Percentiles rank a stretch among this genome's conserved stretches.
These are phyloP conservation scores for Lepraria neglecta DNA, from an alignment of 495 filamentous ascomycete genomes.

Conservation along the genomic window DNA sequence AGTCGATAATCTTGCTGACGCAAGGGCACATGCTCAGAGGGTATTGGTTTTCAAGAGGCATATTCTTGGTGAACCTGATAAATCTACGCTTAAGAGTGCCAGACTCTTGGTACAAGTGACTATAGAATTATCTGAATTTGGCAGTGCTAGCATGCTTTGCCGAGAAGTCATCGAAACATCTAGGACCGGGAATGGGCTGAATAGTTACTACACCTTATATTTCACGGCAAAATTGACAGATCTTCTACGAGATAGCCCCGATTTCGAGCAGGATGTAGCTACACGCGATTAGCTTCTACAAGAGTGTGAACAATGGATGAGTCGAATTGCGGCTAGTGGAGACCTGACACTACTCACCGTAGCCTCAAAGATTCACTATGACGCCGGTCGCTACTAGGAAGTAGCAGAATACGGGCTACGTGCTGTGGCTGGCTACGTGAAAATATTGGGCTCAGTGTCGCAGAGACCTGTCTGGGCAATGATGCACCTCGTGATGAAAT, in stretches of 20 bases:
- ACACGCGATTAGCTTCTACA: background rate
- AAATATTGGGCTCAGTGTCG: background rate
- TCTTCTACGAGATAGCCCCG: background rate
- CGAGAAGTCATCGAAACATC: background rate
- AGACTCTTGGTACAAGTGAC: fast-evolving
- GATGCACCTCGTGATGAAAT: no score
- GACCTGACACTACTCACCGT: background rate
- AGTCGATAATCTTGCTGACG: background rate
- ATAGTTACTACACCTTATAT: background rate
- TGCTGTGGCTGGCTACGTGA: background rate
- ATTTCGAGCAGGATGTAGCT: background rate
- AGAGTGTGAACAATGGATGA: background rate
- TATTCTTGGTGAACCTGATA: background rate
- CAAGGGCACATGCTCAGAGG: background rate
- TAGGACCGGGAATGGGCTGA: background rate
- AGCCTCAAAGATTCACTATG: background rate
- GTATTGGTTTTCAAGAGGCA: background rate
- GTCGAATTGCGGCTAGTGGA: background rate
- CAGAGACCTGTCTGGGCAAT: background rate
- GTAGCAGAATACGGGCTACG: background rate
- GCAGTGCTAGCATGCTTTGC: background rate
- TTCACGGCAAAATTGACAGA: background rate
- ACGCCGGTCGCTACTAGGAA: background rate
- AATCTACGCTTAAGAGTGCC: background rate
- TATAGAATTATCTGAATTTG: background rate